Conservation (phyloP, 495 filamentous ascomycete genomes). For the Trichoderma asperelloides region DNA sequence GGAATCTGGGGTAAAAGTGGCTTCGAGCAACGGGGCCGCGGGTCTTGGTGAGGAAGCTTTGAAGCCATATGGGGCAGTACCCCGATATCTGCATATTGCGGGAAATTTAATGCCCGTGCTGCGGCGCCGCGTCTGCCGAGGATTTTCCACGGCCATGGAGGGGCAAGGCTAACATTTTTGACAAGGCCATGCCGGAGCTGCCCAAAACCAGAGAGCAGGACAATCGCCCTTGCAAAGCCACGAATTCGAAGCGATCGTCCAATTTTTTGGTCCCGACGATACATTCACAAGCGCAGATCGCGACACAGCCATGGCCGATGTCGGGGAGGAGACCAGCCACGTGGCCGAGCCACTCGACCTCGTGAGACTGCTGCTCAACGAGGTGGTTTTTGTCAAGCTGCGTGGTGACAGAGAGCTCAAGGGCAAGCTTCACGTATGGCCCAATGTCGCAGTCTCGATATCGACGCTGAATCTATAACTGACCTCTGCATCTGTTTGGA, state of each 20-base stretch:
- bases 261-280: neutral
- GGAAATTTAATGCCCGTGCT: neutral
- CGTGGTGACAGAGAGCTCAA: constrained; percentile 92
- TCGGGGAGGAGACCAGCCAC: constrained; percentile 53
- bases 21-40: neutral
- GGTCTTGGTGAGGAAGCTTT: neutral
- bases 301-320: constrained; percentile 54
- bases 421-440: constrained; percentile 80
- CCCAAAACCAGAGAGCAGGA: neutral
- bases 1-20: constrained; percentile 7
- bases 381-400: constrained; percentile 94
- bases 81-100: neutral
- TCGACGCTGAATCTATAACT: neutral
- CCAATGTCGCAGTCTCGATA: neutral
- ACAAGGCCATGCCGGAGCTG: neutral
- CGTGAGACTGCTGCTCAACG: constrained; percentile 85
- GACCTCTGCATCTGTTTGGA: constrained; percentile 12
- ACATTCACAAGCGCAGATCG: neutral
- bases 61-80: neutral
- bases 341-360: constrained; percentile 89
- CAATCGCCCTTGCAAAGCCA: neutral
- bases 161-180: constrained; percentile 4
- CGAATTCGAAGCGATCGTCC: neutral
- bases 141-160: constrained; percentile 1
- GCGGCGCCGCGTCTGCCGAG: neutral